Evolutionary conservation across 306 rosid species (phyloP), one percentile per base, ranked within the genome.

Genomic region (Potentilla sterilis): DNA sequence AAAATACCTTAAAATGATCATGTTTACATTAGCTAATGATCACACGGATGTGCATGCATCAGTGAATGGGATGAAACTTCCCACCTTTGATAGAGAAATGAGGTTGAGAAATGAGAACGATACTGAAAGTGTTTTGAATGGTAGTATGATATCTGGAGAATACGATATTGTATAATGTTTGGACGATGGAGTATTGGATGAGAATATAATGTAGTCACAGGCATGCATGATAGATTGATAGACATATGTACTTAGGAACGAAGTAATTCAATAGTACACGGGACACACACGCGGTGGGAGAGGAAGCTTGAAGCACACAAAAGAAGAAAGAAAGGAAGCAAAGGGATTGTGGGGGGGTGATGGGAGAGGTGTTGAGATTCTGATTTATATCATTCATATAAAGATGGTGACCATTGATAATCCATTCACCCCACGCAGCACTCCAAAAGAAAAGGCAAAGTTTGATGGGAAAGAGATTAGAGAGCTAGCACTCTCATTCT

Each of bases 241-340:
- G 4, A 37, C 7, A 48, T 73, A 69, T 55, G 69, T 78, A 51
- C 90, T 87, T 89, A 87, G 57, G 75, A 75, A 81, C 66, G 86
- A 87, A 87, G 94, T 1, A 19, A 28, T 80, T 76, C 2, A 4
- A 46, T 61, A 76, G 73, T 44, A 88, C 85, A 80, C 73, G 85
- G 80, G 67, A n/a, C n/a, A 68, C 78, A 68, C 91, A 87, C 85
- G 84, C 90, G 89, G 79, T 62, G 79, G 81, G 46, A 78, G 69
- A 61, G 6, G 61, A 86, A 85, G 88, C 96, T 90, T 90, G 76
- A 58, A 42, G 73, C 48, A 18, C 65, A 88, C 96, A 90, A 90
- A 90, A 90, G 92, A 71, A 11, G 40, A 34, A 62, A 24, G 67
- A 10, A 28, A 37, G 10, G 65, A 47, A 8, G 34, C 76, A 28